Conservation (phyloP, 202 grass and related monocot genomes). For the Setaria italica region DNA sequence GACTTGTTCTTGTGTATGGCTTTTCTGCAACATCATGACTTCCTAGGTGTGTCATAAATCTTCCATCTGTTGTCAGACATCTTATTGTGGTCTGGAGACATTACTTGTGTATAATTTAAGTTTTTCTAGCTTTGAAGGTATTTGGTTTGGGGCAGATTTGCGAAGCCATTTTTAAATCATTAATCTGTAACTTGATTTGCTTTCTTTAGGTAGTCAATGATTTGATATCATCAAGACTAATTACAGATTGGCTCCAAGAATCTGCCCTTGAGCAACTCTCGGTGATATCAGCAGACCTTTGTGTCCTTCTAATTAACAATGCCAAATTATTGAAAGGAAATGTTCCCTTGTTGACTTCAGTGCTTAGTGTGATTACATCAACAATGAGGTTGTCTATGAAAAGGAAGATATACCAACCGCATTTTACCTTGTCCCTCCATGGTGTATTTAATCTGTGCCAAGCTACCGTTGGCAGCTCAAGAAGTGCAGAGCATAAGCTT, state of each 20-base stretch:
- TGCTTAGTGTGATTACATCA: conserved; percentile 78
- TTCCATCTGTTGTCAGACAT: conserved; percentile 16
- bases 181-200: conserved; percentile 31
- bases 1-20: conserved; percentile 10
- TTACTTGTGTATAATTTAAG: conserved; percentile 5
- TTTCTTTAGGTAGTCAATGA: conserved; percentile 75
- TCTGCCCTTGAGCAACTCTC: conserved; percentile 80
- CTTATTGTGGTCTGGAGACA: conserved; percentile 30
- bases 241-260: conserved; percentile 89
- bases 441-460: conserved; percentile 70
- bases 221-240: conserved; percentile 62
- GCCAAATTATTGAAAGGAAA: conserved; percentile 62
- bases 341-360: conserved; percentile 58
- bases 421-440: conserved; percentile 83
- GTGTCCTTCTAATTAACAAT: conserved; percentile 53
- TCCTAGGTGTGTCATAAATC: conserved; percentile 22
- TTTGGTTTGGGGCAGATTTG: conserved; percentile 33
- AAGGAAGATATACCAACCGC: conserved; percentile 90
- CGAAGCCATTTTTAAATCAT: conserved; percentile 30
- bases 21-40: background rate
- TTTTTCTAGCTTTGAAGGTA: background rate
- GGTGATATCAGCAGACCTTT: conserved; percentile 68
- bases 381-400: conserved; percentile 86
- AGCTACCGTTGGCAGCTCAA: conserved; percentile 59
- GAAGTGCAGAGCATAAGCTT: conserved; percentile 53